phyloP scores from a whole-genome alignment of 2,329 filamentous ascomycete genomes.

The Venturia aucupariae region DNA sequence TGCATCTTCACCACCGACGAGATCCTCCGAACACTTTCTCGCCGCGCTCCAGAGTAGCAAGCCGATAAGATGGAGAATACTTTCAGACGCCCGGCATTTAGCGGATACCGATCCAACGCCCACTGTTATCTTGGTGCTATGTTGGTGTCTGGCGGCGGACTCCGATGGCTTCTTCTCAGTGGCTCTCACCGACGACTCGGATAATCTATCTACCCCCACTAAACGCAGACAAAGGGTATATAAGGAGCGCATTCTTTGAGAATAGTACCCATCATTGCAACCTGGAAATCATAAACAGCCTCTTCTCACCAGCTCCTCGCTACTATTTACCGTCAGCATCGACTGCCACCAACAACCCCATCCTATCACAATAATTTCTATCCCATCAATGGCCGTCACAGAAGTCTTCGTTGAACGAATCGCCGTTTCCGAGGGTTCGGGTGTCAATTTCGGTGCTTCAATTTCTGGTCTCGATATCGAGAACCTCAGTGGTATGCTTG shows the following conservation, averaged over 20 bases:
- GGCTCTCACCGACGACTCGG: background rate
- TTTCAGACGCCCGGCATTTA: background rate
- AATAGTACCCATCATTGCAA: background rate
- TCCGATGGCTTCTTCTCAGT: background rate
- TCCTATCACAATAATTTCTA: no score
- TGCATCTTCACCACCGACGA: background rate
- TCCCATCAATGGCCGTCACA: constrained; percentile 14
- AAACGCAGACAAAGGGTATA: background rate
- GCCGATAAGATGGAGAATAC: background rate
- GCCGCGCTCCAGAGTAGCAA: background rate
- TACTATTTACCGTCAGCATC: no score
- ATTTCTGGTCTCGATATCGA: constrained; percentile 14
- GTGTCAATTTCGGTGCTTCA: constrained; percentile 13
- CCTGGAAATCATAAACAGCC: no score
- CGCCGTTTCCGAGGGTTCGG: constrained; percentile 9
- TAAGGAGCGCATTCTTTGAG: background rate
- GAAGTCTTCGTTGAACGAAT: constrained; percentile 12
- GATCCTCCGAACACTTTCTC: background rate
- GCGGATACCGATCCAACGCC: background rate
- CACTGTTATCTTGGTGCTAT: background rate
- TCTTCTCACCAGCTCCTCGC: no score
- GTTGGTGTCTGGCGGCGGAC: background rate
- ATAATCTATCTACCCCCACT: background rate
- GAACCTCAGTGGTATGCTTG: constrained; percentile 14
- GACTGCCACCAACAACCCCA: background rate